Base-by-base conservation (phyloP, 768 basidiomycete species). In the Serendipita vermifera region DNA sequence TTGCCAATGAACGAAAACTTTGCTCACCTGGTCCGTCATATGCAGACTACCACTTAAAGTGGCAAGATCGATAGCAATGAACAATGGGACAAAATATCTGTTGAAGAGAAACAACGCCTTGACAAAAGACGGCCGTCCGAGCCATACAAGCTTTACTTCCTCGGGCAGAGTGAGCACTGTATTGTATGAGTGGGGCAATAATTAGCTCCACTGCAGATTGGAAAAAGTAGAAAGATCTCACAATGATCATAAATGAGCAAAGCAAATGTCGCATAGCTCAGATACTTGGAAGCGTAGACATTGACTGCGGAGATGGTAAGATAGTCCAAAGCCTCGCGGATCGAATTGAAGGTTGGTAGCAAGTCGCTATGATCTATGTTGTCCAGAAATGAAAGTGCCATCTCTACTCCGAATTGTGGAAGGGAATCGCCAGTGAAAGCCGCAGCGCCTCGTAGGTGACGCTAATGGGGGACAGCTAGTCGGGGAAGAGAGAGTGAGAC, bases 91-190 rank as follows among this genome's bases (percentile, higher is more conserved):
- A 7, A 51, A 26, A 51, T 51, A 51, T 26, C 46, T 20, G 46
- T 51, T 51, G 46, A 51, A 29, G 20, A 51, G 46, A 29, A 51
- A 51, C 22, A 51, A 29, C 22, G 46, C n/a, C 46, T 51, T 51
- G 20, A 51, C 46, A 3, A 51, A 29, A 11, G 46, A 51, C n/a
- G 46, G 46, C 9, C 46, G 46, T 15, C 46, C 46, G 11, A 51
- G 27, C 46, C 46, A 51, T 29, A 29, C 27, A 7, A 51, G 22
- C 46, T 51, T 51, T 15, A 51, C 31, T 2, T 51, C 46, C 29
- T 51, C 46, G 22, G 46, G 46, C n/a, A 51, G 29, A 7, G 46
- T 51, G 11, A 51, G 46, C 5, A 51, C 46, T 51, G 22, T n/a
- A n/a, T n/a, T n/a, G n/a, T n/a, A n/a, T n/a, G 15, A 7, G 5